Evolutionary conservation across 202 grass and related monocot species (phyloP), one percentile per base, ranked within the genome.

Genomic region (Dendrocalamus latiflorus): DNA sequence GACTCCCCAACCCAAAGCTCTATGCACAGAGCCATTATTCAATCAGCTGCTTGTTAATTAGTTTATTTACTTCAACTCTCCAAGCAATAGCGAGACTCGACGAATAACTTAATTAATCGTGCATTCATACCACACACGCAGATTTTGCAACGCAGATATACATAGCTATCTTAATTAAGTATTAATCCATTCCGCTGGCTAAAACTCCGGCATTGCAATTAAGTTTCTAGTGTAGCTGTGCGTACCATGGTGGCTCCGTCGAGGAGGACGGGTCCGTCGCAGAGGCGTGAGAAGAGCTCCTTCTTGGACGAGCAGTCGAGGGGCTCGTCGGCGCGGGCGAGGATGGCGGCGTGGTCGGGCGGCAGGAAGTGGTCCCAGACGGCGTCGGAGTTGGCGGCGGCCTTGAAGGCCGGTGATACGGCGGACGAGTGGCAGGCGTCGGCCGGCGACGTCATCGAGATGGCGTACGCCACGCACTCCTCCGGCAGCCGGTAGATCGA

Each of bases 231-330:
- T 8, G 20, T 11, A 11, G 54, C 9, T 11, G n/a, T 6, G 18
- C 14, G 10, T 59, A 94, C 95, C 93, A 91, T 89, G 85, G 80
- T 93, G 68, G 83, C 91, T n/a, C 38, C 87, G 62, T 99, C 91
- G 66, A 98, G 72, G 36, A 95, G 85, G 58, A 99, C 76, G 3
- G 89, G 89, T 5, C 14, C 47, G 61, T 81, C 72, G 85, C 87
- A 95, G 65, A 98, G 89, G 4, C 83, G 81, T 26, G 90, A 66
- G 87, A 93, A 98, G 77, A 95, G 91, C 2, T 93, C 93, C 76
- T 91, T 93, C 87, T 86, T 91, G 39, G 91, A 90, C 17, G 30
- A 28, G 53, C 37, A 86, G 21, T 0, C 34, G 1, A 67, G 48
- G 0, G 62, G 84, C 22, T 80, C 79, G 45, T 83, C 83, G 51